Evolutionary conservation across 495 filamentous ascomycete species (phyloP), one percentile per base, ranked within the genome.

Genomic region (Pyrenula massariospora): DNA sequence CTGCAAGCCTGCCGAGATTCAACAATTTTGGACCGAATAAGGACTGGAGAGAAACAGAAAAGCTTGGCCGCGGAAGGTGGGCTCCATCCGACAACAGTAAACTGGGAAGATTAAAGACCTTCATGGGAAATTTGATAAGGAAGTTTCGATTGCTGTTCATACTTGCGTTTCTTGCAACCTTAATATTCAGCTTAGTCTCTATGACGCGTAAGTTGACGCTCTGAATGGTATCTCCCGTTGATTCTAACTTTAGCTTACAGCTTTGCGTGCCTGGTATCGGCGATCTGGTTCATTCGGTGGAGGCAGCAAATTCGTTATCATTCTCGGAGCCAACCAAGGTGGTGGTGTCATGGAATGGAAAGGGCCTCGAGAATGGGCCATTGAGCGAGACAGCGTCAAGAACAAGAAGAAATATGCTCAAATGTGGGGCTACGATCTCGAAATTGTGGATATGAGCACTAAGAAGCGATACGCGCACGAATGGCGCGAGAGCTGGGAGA

Each of bases 281-380:
- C 64, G 78, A 58, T 75, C 83, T 25, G 62, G 75, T 48, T 66
- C 73, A 19, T 67, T 95, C 1, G 91, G 93, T 22, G 89, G 90
- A 25, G 93, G 94, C 0, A 82, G 80, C 60, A 96, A 96, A 65
- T 89, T 88, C 63, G 93, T 99, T 36, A 86, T 99, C 25, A 92
- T 99, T 60, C 74, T 97, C 10, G 91, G 85, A 36, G 91, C 93
- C 51, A 99, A 99, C 65, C 79, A 91, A 56, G 93, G 94, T 24
- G 93, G 93, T 54, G 93, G 93, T 52, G 93, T 99, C 3, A 97
- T 96, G 92, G 93, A 95, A 66, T 95, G 88, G 91, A 99, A 99
- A 67, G 93, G 94, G 0, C 84, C 94, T 3, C 80, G 92, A 56
- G 93, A 99, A 68, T 99, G 94, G 94, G 93, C 93, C 0, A 92